These are phyloP conservation scores for Viola pubescens DNA, from an alignment of 441 rosid genomes.

Conservation along the genomic window DNA sequence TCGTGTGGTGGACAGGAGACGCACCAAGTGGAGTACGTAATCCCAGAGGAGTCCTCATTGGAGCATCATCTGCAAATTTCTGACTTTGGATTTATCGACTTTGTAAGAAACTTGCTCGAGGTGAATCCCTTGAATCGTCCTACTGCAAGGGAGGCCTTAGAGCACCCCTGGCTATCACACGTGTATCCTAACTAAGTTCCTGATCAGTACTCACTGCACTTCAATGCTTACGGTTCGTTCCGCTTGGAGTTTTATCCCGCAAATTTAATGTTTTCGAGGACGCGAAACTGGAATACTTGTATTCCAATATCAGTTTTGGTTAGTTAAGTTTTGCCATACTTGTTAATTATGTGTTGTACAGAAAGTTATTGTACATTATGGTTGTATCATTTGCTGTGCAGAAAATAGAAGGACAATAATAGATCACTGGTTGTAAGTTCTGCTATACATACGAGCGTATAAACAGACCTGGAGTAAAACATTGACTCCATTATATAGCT, in stretches of 20 bases:
- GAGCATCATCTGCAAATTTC: slow-evolving; percentile 52
- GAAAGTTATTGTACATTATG: not conserved
- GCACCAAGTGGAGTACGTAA: slow-evolving; percentile 60
- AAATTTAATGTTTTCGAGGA: not conserved
- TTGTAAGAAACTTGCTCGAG: slow-evolving; percentile 59
- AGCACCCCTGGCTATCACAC: slow-evolving; percentile 73
- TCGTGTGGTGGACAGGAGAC: slow-evolving; percentile 45
- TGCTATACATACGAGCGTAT: too few species aligned
- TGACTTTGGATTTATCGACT: slow-evolving; percentile 51
- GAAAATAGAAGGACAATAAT: slow-evolving; percentile 12
- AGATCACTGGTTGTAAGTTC: slow-evolving; percentile 27
- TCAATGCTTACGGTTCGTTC: not conserved
- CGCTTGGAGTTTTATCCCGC: not conserved
- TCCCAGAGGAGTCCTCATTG: slow-evolving; percentile 58
- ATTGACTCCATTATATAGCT: too few species aligned
- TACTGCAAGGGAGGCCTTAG: slow-evolving; percentile 63
- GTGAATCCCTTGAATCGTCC: slow-evolving; percentile 70
- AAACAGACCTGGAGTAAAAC: too few species aligned
- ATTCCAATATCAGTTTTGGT: slow-evolving; percentile 25
- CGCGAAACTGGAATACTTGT: slow-evolving; percentile 2
- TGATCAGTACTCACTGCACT: not conserved
- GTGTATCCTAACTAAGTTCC: slow-evolving; percentile 21
- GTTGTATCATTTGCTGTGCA: slow-evolving; percentile 14
- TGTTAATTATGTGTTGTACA: slow-evolving; percentile 17
- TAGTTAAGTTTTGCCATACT: not conserved